phyloP scores from a whole-genome alignment of 2,329 filamentous ascomycete species.

The Zymoseptoria crescenta region DNA sequence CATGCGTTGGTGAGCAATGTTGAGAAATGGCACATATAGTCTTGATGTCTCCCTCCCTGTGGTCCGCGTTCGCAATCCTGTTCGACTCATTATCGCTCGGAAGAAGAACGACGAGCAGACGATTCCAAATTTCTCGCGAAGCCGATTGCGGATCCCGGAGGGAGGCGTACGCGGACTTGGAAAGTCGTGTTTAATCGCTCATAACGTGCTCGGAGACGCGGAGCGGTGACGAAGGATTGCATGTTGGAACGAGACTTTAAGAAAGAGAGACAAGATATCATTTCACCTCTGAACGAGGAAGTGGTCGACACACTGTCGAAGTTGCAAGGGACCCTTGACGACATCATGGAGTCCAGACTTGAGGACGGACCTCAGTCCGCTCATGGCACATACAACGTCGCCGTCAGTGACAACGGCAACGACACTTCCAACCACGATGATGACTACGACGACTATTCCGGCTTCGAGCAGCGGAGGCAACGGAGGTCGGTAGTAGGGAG shows the following conservation, averaged over 20 bases:
- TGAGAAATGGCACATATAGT: too few species aligned
- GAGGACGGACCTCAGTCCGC: not conserved
- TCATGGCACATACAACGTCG: not conserved
- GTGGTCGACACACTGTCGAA: too few species aligned
- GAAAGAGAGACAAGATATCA: not conserved
- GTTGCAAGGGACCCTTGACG: not conserved
- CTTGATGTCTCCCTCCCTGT: too few species aligned
- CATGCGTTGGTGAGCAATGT: not conserved
- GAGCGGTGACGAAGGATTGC: not conserved
- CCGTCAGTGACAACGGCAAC: not conserved
- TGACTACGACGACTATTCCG: not conserved
- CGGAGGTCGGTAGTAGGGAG: slow-evolving; percentile 2
- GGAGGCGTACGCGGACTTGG: too few species aligned
- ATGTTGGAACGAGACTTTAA: not conserved
- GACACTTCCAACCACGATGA: not conserved
- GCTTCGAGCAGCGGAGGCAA: not conserved
- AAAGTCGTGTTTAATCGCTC: not conserved
- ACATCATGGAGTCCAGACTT: not conserved
- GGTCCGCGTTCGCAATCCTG: too few species aligned
- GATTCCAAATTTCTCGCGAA: too few species aligned
- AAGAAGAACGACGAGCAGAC: too few species aligned
- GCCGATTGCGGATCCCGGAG: too few species aligned
- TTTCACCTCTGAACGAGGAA: not conserved
- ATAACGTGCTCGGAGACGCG: not conserved
- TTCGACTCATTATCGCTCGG: too few species aligned